phyloP scores from a whole-genome alignment of 2,329 filamentous ascomycete genomes.

The Hyphodiscus sp. region DNA sequence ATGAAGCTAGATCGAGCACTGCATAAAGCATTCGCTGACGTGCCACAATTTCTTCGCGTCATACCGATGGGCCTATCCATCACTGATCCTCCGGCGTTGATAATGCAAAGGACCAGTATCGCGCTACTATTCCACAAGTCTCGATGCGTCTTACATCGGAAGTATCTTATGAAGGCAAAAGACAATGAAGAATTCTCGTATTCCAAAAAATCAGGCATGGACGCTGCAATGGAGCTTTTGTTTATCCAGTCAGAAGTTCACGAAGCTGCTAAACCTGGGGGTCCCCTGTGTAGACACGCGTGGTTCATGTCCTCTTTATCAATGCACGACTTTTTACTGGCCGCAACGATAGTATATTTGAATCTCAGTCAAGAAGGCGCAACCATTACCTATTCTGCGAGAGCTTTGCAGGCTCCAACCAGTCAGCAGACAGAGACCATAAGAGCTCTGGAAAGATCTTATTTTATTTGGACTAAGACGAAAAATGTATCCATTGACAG shows the following conservation, averaged over 20 bases:
- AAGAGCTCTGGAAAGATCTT: constrained; percentile 16
- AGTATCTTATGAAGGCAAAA: constrained; percentile 41
- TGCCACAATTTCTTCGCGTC: constrained; percentile 44
- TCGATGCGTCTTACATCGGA: constrained; percentile 49
- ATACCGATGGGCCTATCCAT: constrained; percentile 43
- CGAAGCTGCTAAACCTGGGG: constrained; percentile 45
- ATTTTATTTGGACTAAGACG: constrained; percentile 12
- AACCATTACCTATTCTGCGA: background rate
- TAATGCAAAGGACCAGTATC: constrained; percentile 49
- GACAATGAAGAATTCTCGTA: constrained; percentile 42
- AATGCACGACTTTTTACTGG: constrained; percentile 55
- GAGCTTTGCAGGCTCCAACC: background rate
- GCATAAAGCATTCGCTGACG: constrained; percentile 37
- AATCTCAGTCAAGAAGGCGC: constrained; percentile 13
- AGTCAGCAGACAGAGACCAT: constrained; percentile 6
- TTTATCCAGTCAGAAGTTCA: constrained; percentile 42
- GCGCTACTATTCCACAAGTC: constrained; percentile 47
- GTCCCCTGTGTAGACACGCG: constrained; percentile 43
- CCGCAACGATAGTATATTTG: constrained; percentile 54
- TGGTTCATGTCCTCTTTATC: constrained; percentile 54
- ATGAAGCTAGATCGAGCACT: constrained; percentile 41
- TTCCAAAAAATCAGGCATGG: constrained; percentile 44
- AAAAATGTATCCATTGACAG: constrained; percentile 5
- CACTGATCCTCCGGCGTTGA: constrained; percentile 38
- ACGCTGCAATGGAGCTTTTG: constrained; percentile 43